Evolutionary conservation across 306 rosid species (phyloP), one percentile per base, ranked within the genome.

Genomic region (Vigna angularis): DNA sequence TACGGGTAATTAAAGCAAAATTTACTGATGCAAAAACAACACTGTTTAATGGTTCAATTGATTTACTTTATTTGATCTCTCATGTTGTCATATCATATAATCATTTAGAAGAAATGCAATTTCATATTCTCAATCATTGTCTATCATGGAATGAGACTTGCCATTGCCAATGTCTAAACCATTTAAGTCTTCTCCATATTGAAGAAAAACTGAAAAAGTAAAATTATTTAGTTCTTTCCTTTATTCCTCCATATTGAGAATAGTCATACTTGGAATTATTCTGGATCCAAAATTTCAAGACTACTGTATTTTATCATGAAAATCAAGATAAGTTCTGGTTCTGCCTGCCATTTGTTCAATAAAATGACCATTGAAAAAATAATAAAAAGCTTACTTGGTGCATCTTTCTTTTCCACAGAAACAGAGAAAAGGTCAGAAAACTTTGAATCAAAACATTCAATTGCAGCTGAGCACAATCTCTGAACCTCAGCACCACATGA

Each of bases 401-500:
- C 66, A 69, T 84, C 86, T 89, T 77, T 84, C 71, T 77, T 86
- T 75, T 82, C 89, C 34, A n/a, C 9, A 73, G 36, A 40, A 75
- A 50, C 67, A 34, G 73, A 79, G 70, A 78, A 69, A 48, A 73
- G 76, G 34, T 24, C 77, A 81, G 86, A 82, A 79, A 82, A 85
- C 83, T 84, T 73, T 7, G 89, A 84, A 84, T 92, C 93, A 74
- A 85, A 90, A 70, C 72, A 84, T 73, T 88, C 93, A 48, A 90
- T 75, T 36, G 97, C 97, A 81, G 89, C 80, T 65, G 85, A 77
- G 74, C 98, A 94, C 81, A 94, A 79, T 85, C 86, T 88, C 85
- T 89, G 98, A 75, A 94, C 93, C 84, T 92, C 93, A 67, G 91
- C 87, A 75, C 97, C 97, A 63, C 94, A 92, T 44, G 97, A 86